Evolutionary conservation across 176 grass and related monocot species (phyloP).

Genomic region (Juncus effusus): DNA sequence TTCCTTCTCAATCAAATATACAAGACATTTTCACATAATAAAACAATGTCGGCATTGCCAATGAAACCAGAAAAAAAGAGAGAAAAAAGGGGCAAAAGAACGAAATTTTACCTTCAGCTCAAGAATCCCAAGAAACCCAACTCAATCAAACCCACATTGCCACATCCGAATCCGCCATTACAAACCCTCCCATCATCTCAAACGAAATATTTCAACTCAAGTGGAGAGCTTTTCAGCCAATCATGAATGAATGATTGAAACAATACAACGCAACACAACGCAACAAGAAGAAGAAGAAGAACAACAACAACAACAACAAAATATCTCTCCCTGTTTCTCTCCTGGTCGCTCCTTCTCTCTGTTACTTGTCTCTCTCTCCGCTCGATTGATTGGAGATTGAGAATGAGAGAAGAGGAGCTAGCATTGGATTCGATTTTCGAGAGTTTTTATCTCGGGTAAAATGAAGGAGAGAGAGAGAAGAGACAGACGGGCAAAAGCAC

Average conservation of each 20-base stretch:
- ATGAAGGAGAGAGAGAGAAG: background rate
- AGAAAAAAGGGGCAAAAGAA: too few species aligned
- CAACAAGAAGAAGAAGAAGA: background rate
- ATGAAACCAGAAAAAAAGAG: too few species aligned
- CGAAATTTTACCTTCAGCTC: too few species aligned
- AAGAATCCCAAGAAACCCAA: too few species aligned
- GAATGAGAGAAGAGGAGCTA: background rate
- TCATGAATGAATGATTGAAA: conserved; percentile 23
- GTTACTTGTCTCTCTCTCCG: conserved; percentile 3
- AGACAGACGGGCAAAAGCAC: background rate
- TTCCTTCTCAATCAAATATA: too few species aligned
- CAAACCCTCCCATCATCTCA: too few species aligned
- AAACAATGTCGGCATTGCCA: too few species aligned
- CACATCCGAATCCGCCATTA: too few species aligned
- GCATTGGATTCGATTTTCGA: conserved; percentile 13
- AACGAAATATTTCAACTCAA: too few species aligned
- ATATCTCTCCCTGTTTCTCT: conserved; percentile 7
- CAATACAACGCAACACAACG: background rate
- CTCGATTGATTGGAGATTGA: background rate
- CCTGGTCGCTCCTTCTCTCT: background rate
- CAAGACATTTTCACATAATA: too few species aligned
- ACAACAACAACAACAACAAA: too few species aligned
- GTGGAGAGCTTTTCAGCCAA: conserved; percentile 4
- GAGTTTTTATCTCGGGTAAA: conserved; percentile 29
- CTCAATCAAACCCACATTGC: too few species aligned